These are phyloP conservation scores for Pinus albicaulis DNA, from an alignment of 75 land plant genomes.

Conservation along the genomic window DNA sequence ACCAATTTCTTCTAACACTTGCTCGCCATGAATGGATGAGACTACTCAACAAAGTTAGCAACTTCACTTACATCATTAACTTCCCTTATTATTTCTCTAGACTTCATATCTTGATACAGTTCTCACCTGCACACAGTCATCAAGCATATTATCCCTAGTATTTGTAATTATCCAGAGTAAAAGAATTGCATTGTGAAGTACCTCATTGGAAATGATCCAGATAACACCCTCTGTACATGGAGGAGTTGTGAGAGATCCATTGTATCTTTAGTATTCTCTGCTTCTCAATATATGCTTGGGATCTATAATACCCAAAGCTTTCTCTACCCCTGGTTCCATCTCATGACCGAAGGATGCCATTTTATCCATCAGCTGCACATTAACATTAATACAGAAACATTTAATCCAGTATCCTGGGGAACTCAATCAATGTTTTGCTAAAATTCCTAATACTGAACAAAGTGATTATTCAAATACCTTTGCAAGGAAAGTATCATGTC, in stretches of 20 bases:
- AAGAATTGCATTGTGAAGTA: background rate
- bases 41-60: background rate
- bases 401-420: no score
- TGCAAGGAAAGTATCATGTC: constrained; percentile 24
- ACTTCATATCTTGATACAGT: constrained; percentile 32
- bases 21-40: no score
- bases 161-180: background rate
- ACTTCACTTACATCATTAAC: constrained; percentile 24
- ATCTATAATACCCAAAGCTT: constrained; percentile 12
- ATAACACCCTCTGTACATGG: constrained; percentile 48
- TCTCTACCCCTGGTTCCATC: constrained; percentile 1
- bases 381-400: background rate
- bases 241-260: constrained; percentile 48
- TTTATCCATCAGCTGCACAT: background rate
- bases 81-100: constrained; percentile 5
- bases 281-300: no score
- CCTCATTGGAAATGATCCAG: constrained; percentile 45
- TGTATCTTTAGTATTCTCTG: constrained; percentile 42
- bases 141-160: background rate
- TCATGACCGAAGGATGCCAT: background rate
- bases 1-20: no score
- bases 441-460: background rate
- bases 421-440: background rate
- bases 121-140: constrained; percentile 15
- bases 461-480: constrained; percentile 9